Conservation (phyloP, 768 basidiomycete genomes). For the Hypholoma sublateritium region DNA sequence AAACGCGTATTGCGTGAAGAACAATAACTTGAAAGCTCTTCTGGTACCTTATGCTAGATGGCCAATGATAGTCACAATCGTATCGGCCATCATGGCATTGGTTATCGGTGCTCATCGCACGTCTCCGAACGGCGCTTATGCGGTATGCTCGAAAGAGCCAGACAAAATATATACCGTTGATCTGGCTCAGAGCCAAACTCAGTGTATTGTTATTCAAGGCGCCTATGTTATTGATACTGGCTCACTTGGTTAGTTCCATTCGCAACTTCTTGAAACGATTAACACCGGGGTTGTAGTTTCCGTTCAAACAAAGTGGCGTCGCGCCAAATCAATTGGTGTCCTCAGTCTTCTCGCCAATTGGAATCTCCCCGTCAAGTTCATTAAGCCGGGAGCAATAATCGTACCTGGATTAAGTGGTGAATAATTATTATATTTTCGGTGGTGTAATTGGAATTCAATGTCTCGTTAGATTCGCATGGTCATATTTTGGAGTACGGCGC, state of each 20-base stretch:
- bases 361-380: constrained; percentile 40
- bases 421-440: constrained; percentile 15
- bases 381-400: constrained; percentile 56
- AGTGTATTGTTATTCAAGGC: constrained; percentile 64
- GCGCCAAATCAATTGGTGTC: neutral
- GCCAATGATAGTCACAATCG: neutral
- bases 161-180: constrained; percentile 70
- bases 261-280: constrained; percentile 1
- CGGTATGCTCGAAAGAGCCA: constrained; percentile 58
- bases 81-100: constrained; percentile 1
- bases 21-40: no score
- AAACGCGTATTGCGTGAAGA: no score
- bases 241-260: constrained; percentile 49
- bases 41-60: neutral
- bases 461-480: constrained; percentile 64
- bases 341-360: neutral
- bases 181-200: constrained; percentile 42
- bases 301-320: constrained; percentile 27
- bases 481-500: constrained; percentile 82
- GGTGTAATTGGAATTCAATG: neutral
- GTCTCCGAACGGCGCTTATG: constrained; percentile 34
- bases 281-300: constrained; percentile 24
- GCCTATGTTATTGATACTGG: constrained; percentile 54
- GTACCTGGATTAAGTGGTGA: constrained; percentile 74
- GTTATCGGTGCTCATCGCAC: neutral